Evolutionary conservation across 2,329 filamentous ascomycete species (phyloP).

Genomic region (Penicillium sp.): DNA sequence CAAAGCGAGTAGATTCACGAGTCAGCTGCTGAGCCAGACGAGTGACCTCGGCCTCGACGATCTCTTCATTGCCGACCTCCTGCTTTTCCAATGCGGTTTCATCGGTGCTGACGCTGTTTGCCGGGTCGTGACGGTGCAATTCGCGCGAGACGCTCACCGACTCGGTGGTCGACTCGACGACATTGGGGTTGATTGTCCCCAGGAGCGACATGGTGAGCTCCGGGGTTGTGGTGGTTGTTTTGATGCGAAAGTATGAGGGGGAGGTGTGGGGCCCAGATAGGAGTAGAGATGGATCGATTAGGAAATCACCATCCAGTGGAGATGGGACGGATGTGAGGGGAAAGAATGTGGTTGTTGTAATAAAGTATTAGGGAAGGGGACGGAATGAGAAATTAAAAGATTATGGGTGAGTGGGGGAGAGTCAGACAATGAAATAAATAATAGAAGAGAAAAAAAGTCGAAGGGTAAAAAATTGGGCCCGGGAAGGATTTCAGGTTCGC

Average conservation of each 20-base stretch:
- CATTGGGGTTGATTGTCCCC: slow-evolving; percentile 38
- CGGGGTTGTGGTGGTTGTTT: neutral
- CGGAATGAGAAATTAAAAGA: slow-evolving; percentile 1
- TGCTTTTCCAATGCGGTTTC: slow-evolving; percentile 32
- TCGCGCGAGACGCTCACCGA: slow-evolving; percentile 15
- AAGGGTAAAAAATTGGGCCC: slow-evolving; percentile 14
- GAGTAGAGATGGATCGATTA: slow-evolving; percentile 5
- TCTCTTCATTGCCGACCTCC: slow-evolving; percentile 30
- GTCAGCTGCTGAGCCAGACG: slow-evolving; percentile 41
- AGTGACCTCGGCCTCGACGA: slow-evolving; percentile 35
- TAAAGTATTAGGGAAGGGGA: neutral
- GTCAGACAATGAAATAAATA: slow-evolving; percentile 8
- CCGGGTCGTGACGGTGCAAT: slow-evolving; percentile 23
- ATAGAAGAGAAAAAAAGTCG: slow-evolving; percentile 7
- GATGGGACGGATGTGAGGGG: slow-evolving; percentile 1
- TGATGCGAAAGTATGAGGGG: neutral
- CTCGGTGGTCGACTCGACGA: slow-evolving; percentile 20
- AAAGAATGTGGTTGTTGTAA: neutral
- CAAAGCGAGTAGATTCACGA: slow-evolving; percentile 38
- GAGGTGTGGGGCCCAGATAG: neutral
- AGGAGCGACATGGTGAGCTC: slow-evolving; percentile 38
- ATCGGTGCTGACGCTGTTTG: slow-evolving; percentile 32
- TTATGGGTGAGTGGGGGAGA: neutral
- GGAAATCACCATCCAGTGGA: slow-evolving; percentile 13
- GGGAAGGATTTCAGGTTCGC: slow-evolving; percentile 10